These are phyloP conservation scores for Talaromyces atroroseus DNA, from an alignment of 2,329 filamentous ascomycete species.

Conservation along the genomic window DNA sequence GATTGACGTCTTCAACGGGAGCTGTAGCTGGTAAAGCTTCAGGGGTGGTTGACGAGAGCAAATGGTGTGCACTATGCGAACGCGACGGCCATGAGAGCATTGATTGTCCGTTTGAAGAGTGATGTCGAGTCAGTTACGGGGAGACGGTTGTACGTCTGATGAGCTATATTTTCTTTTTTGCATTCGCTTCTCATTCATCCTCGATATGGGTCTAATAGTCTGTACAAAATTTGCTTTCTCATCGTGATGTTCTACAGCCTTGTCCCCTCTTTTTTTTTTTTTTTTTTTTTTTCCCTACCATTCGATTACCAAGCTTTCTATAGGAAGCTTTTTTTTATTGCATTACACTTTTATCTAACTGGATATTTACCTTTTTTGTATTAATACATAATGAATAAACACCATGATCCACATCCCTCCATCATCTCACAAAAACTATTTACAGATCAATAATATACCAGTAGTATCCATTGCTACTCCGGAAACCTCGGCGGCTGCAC, in stretches of 20 bases:
- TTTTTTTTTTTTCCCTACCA: not conserved
- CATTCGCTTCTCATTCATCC: slow-evolving; percentile 8
- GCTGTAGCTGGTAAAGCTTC: slow-evolving; percentile 74
- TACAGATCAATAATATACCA: no score
- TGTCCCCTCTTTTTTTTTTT: not conserved
- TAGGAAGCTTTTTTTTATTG: not conserved
- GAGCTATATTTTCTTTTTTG: not conserved
- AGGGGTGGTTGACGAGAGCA: slow-evolving; percentile 71
- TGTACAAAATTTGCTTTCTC: not conserved
- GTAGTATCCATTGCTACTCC: slow-evolving; percentile 18
- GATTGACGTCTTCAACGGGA: slow-evolving; percentile 43
- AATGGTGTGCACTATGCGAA: slow-evolving; percentile 97
- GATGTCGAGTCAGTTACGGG: slow-evolving; percentile 12
- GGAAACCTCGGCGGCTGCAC: slow-evolving; percentile 37
- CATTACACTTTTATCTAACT: slow-evolving; percentile 1
- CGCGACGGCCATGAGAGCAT: slow-evolving; percentile 94
- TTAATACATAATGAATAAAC: slow-evolving; percentile 10
- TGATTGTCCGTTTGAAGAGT: slow-evolving; percentile 85
- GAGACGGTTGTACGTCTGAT: no score
- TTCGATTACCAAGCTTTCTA: not conserved
- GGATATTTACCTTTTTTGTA: slow-evolving; percentile 7
- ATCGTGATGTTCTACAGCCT: not conserved
- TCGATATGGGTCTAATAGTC: slow-evolving; percentile 1
- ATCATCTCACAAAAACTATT: no score
- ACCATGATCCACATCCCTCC: no score